phyloP scores from a whole-genome alignment of 2,329 filamentous ascomycete species.

The Penicillium sp. region DNA sequence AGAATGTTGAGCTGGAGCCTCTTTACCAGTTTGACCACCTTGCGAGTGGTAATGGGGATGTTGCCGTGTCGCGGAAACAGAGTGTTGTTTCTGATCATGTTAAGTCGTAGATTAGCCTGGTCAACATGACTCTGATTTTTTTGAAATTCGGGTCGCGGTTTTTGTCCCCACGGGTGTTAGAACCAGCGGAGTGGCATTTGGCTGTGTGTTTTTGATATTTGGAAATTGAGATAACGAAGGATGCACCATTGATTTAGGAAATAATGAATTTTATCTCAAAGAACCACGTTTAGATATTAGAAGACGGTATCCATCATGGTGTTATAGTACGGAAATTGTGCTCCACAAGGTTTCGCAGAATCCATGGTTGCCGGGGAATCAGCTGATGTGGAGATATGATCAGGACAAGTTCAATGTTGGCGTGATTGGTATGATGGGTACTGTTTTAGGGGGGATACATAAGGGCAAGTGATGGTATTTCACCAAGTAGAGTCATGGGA shows the following conservation, averaged over 20 bases:
- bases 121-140: background rate
- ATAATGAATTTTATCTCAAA: background rate
- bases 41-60: background rate
- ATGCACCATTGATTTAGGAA: background rate
- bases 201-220: background rate
- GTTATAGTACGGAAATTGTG: background rate
- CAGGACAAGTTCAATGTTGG: background rate
- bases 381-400: conserved; percentile 18
- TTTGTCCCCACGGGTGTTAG: background rate
- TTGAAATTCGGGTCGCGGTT: background rate
- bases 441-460: background rate
- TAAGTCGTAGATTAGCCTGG: background rate
- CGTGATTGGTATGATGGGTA: background rate
- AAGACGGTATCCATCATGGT: background rate
- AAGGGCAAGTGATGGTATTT: background rate
- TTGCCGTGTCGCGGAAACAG: background rate
- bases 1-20: conserved; percentile 47
- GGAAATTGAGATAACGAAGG: background rate
- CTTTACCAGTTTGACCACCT: conserved; percentile 51
- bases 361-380: conserved; percentile 20
- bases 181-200: background rate
- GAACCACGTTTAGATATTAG: background rate
- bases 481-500: background rate
- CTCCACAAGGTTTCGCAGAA: conserved; percentile 13
- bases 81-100: conserved; percentile 2